These are phyloP conservation scores for Rhizopogon vinicolor DNA, from an alignment of 768 basidiomycete species.

Conservation along the genomic window DNA sequence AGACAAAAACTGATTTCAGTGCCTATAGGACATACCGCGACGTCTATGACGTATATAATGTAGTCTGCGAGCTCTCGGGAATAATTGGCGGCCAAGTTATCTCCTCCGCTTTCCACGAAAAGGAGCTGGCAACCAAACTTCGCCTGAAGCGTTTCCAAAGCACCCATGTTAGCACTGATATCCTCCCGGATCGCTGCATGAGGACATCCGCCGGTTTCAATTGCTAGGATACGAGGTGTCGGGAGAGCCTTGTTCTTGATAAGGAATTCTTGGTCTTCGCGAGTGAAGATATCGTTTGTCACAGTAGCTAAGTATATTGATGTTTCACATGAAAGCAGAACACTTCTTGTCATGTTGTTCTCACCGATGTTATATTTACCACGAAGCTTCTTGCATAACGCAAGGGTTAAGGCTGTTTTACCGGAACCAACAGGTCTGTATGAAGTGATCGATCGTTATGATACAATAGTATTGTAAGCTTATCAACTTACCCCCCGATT, in stretches of 20 bases:
- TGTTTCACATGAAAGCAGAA: constrained; percentile 3
- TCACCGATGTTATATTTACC: constrained; percentile 87
- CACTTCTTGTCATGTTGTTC: constrained; percentile 11
- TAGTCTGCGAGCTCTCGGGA: constrained; percentile 96
- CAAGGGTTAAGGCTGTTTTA: constrained; percentile 92
- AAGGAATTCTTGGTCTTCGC: constrained; percentile 96
- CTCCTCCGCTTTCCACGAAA: constrained; percentile 94
- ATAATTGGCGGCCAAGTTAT: constrained; percentile 97
- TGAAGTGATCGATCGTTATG: neutral
- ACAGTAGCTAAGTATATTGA: constrained; percentile 63
- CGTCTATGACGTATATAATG: constrained; percentile 91
- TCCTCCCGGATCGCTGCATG: constrained; percentile 98
- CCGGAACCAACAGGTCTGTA: constrained; percentile 94
- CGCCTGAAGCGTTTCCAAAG: constrained; percentile 89
- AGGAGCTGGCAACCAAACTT: constrained; percentile 87
- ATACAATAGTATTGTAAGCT: neutral
- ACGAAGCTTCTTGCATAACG: constrained; percentile 78
- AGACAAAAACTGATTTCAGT: neutral
- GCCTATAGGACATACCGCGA: constrained; percentile 48
- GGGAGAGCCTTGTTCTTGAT: constrained; percentile 90
- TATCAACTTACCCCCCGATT: constrained; percentile 81
- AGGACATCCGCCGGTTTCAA: constrained; percentile 97
- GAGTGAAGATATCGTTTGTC: constrained; percentile 99
- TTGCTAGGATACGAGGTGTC: constrained; percentile 81
- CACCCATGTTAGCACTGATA: constrained; percentile 95